phyloP scores from a whole-genome alignment of 495 filamentous ascomycete genomes.

The Terfezia claveryi region DNA sequence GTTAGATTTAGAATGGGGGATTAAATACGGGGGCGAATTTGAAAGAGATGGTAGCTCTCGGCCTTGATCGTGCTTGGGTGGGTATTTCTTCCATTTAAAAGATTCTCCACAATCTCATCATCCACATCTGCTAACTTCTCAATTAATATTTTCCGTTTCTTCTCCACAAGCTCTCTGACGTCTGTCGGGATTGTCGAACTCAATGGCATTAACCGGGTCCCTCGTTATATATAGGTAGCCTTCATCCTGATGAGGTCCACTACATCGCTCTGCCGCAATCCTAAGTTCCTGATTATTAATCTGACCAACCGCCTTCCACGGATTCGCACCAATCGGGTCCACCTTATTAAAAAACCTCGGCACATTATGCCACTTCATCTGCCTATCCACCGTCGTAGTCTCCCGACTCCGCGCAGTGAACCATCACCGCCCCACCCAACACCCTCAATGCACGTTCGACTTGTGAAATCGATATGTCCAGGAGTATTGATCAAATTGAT shows the following conservation, averaged over 20 bases:
- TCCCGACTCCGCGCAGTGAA: constrained; percentile 95
- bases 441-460: constrained; percentile 92
- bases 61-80: constrained; percentile 52
- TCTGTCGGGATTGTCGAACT: constrained; percentile 58
- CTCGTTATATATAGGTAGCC: constrained; percentile 61
- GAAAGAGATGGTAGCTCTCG: constrained; percentile 60
- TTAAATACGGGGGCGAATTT: constrained; percentile 90
- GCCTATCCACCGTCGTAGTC: constrained; percentile 93
- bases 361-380: constrained; percentile 96
- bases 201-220: constrained; percentile 45
- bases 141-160: constrained; percentile 66
- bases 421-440: constrained; percentile 94
- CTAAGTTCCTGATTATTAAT: constrained; percentile 82
- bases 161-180: constrained; percentile 46
- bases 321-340: constrained; percentile 97
- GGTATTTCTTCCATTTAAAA: constrained; percentile 75
- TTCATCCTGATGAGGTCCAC: constrained; percentile 87
- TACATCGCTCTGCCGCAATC: constrained; percentile 68
- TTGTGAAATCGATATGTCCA: constrained; percentile 98
- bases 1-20: too few species aligned
- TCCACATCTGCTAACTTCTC: constrained; percentile 95
- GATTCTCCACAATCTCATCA: constrained; percentile 89
- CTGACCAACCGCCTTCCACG: constrained; percentile 91
- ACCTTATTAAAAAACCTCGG: constrained; percentile 97
- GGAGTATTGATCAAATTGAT: constrained; percentile 98